Conservation (phyloP, 108 stramenopile species). For the Nitzschia palea region DNA sequence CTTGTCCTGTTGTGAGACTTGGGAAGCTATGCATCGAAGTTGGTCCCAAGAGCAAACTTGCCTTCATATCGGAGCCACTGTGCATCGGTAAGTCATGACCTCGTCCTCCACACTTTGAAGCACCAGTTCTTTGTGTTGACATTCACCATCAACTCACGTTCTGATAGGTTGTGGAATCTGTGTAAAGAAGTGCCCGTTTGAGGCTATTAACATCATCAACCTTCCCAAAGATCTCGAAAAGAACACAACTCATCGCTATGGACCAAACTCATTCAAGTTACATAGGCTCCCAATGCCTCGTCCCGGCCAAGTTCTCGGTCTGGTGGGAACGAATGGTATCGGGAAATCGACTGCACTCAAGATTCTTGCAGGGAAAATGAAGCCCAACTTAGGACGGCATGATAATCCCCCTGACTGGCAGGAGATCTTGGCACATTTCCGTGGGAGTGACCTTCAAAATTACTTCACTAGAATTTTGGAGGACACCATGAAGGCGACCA, state of each 20-base stretch:
- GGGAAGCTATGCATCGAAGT: constrained; percentile 98
- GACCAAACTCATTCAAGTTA: constrained; percentile 98
- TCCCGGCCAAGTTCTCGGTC: constrained; percentile 94
- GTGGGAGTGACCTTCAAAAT: constrained; percentile 97
- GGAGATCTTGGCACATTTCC: constrained; percentile 95
- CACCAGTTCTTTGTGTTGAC: no score
- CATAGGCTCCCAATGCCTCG: constrained; percentile 99
- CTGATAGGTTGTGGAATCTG: constrained; percentile 98
- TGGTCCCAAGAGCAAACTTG: constrained; percentile 83
- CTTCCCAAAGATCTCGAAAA: constrained; percentile 95
- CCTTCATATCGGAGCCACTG: constrained; percentile 90
- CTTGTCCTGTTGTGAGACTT: constrained; percentile 93
- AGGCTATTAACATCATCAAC: constrained; percentile 98
- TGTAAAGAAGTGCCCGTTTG: constrained; percentile 98
- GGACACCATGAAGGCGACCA: constrained; percentile 97
- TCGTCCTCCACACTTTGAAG: no score
- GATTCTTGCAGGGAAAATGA: constrained; percentile 96
- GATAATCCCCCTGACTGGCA: constrained; percentile 98
- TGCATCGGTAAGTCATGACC: constrained; percentile 71
- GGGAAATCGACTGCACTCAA: constrained; percentile 96
- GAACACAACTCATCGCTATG: constrained; percentile 98
- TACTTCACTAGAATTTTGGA: constrained; percentile 98
- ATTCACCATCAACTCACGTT: no score
- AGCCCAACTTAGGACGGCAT: constrained; percentile 96
- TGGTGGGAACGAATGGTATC: constrained; percentile 99